Percentiles rank a stretch among this genome's conserved stretches.
Conservation (phyloP, 2,329 filamentous ascomycete genomes). For the Ophiostoma tasmaniense region DNA sequence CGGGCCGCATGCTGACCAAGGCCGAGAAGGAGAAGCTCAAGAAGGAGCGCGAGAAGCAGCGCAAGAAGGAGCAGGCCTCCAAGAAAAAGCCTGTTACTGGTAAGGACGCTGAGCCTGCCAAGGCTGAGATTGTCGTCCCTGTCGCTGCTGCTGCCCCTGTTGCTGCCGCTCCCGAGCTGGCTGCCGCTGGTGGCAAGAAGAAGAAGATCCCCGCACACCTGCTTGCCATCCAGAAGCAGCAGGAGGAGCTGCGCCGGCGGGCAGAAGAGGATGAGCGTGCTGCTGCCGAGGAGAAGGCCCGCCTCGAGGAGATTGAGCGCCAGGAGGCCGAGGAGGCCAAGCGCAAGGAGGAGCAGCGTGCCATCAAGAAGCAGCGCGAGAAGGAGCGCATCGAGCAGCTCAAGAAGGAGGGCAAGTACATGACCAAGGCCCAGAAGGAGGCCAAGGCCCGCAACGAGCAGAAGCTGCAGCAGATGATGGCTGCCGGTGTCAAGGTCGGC, state of each 20-base stretch:
- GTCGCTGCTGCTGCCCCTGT: neutral
- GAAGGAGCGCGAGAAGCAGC: conserved; percentile 96
- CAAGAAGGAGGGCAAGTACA: conserved; percentile 79
- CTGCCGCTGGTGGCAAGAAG: conserved; percentile 57
- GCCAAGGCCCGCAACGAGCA: conserved; percentile 70
- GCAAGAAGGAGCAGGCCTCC: conserved; percentile 94
- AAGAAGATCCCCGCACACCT: conserved; percentile 82
- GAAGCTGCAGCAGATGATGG: conserved; percentile 79
- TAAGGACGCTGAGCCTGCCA: conserved; percentile 24
- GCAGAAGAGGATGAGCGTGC: conserved; percentile 55
- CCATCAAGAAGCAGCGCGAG: conserved; percentile 74
- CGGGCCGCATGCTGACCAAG: conserved; percentile 77
- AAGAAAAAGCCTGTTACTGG: conserved; percentile 63
- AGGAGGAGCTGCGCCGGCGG: conserved; percentile 60
- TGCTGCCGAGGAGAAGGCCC: conserved; percentile 55
- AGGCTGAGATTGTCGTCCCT: conserved; percentile 1
- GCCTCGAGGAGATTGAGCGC: conserved; percentile 57
- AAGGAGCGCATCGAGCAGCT: conserved; percentile 80
- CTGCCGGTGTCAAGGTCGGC: conserved; percentile 65
- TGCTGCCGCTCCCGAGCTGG: conserved; percentile 34
- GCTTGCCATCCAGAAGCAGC: conserved; percentile 67
- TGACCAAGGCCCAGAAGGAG: conserved; percentile 79
- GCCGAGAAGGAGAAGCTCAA: conserved; percentile 97
- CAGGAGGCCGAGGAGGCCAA: conserved; percentile 58
- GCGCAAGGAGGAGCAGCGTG: conserved; percentile 63